Conservation (phyloP, 768 basidiomycete genomes). For the Leccinum truebloodii region DNA sequence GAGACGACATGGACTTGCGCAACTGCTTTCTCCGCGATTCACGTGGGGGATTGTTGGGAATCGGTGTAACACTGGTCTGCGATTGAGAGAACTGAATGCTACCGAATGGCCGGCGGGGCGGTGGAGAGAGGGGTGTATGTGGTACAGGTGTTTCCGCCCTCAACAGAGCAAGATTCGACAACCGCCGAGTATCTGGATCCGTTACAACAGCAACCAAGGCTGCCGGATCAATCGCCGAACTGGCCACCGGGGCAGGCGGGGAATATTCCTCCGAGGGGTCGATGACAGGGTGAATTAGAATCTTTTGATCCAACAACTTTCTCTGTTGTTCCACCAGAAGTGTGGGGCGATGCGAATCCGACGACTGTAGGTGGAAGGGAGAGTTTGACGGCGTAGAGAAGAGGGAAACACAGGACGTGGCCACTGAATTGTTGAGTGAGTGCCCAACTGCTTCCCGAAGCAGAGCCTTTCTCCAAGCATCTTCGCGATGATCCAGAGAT, state of each 20-base stretch:
- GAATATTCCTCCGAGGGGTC: slow-evolving; percentile 35
- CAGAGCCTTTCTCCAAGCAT: slow-evolving; percentile 75
- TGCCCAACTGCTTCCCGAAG: slow-evolving; percentile 78
- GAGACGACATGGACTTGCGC: slow-evolving; percentile 55
- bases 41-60: neutral
- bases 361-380: slow-evolving; percentile 22
- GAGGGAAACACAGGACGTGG: slow-evolving; percentile 37
- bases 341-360: slow-evolving; percentile 24
- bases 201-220: slow-evolving; percentile 19
- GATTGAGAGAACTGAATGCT: slow-evolving; percentile 54
- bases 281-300: slow-evolving; percentile 43
- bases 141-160: slow-evolving; percentile 70
- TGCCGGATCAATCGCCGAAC: slow-evolving; percentile 8
- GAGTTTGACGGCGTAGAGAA: slow-evolving; percentile 41
- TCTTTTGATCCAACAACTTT: slow-evolving; percentile 43
- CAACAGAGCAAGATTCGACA: slow-evolving; percentile 47
- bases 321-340: slow-evolving; percentile 25
- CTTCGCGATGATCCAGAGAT: slow-evolving; percentile 53
- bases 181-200: slow-evolving; percentile 36
- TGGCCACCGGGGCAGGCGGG: slow-evolving; percentile 20
- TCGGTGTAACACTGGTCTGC: slow-evolving; percentile 49
- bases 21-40: slow-evolving; percentile 30
- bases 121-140: slow-evolving; percentile 63
- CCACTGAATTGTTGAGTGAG: slow-evolving; percentile 63
- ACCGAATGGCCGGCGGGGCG: slow-evolving; percentile 52